phyloP scores from a whole-genome alignment of 108 stramenopile species.

The Cyclostephanos invisitatus region DNA sequence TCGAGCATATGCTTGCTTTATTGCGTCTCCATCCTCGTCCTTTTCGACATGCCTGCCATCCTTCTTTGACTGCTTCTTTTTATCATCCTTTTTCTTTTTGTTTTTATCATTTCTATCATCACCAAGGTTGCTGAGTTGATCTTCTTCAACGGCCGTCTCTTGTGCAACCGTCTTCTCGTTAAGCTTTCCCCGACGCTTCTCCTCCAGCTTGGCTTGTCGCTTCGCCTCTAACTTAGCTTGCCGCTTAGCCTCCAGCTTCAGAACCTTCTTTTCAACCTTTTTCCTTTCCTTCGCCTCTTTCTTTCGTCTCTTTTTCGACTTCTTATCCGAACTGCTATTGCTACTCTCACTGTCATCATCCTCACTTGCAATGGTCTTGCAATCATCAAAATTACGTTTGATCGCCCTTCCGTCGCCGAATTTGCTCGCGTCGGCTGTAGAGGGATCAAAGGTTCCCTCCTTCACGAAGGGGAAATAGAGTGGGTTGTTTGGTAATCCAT shows the following conservation, averaged over 20 bases:
- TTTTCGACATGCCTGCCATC: conserved; percentile 26
- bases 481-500: conserved; percentile 82
- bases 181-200: conserved; percentile 62
- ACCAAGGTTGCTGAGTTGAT: neutral
- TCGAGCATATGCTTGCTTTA: neutral
- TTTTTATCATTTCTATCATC: conserved; percentile 7
- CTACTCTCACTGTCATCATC: conserved; percentile 13
- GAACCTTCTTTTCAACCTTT: conserved; percentile 26
- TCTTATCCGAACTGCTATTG: conserved; percentile 6
- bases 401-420: conserved; percentile 81
- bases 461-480: conserved; percentile 77
- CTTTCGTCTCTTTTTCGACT: conserved; percentile 30
- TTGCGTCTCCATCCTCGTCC: conserved; percentile 3
- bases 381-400: conserved; percentile 82
- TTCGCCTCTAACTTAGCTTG: conserved; percentile 33
- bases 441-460: conserved; percentile 70
- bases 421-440: conserved; percentile 30
- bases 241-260: conserved; percentile 39
- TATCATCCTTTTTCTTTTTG: conserved; percentile 20
- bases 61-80: conserved; percentile 35
- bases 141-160: conserved; percentile 7
- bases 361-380: conserved; percentile 1
- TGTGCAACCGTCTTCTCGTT: conserved; percentile 27
- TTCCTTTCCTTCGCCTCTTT: conserved; percentile 30
- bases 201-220: conserved; percentile 65